These are phyloP conservation scores for Polygonum maritimum DNA, from an alignment of 148 eudicot species.

Conservation along the genomic window DNA sequence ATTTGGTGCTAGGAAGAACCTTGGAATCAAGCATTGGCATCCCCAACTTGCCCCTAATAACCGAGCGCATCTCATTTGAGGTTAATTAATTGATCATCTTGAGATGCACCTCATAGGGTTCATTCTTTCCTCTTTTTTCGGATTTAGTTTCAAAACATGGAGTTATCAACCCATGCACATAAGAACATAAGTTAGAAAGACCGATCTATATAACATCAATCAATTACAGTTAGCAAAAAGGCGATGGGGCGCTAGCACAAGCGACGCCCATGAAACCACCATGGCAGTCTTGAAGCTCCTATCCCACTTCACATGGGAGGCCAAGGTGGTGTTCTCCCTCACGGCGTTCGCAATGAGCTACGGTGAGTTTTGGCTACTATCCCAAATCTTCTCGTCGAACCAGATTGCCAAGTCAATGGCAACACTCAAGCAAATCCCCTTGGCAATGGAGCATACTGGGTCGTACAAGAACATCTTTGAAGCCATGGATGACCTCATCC, in stretches of 20 bases:
- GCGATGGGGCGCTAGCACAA: slow-evolving; percentile 19
- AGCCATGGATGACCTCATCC: slow-evolving; percentile 28
- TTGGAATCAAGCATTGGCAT: slow-evolving; percentile 5
- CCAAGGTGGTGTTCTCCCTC: slow-evolving; percentile 31
- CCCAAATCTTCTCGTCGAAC: slow-evolving; percentile 35
- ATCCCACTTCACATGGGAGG: slow-evolving; percentile 33
- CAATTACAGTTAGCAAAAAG: slow-evolving; percentile 23
- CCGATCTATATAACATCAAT: neutral
- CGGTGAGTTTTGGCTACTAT: slow-evolving; percentile 48
- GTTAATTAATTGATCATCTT: neutral
- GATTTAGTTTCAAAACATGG: too few relatives aligned
- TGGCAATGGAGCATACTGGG: slow-evolving; percentile 22
- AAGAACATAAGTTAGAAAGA: too few relatives aligned
- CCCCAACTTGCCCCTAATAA: slow-evolving; percentile 22
- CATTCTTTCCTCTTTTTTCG: too few relatives aligned
- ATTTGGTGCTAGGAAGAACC: neutral
- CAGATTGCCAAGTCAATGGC: slow-evolving; percentile 44
- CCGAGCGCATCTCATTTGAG: slow-evolving; percentile 27
- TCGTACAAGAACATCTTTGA: slow-evolving; percentile 27
- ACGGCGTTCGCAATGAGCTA: slow-evolving; percentile 35
- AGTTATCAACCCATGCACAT: too few relatives aligned
- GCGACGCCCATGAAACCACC: slow-evolving; percentile 30
- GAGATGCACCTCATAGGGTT: too few relatives aligned
- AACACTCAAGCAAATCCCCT: slow-evolving; percentile 23
- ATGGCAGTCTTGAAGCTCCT: slow-evolving; percentile 22